Base-by-base conservation (phyloP, 2,329 filamentous ascomycete genomes). In the Diaporthe sp. region DNA sequence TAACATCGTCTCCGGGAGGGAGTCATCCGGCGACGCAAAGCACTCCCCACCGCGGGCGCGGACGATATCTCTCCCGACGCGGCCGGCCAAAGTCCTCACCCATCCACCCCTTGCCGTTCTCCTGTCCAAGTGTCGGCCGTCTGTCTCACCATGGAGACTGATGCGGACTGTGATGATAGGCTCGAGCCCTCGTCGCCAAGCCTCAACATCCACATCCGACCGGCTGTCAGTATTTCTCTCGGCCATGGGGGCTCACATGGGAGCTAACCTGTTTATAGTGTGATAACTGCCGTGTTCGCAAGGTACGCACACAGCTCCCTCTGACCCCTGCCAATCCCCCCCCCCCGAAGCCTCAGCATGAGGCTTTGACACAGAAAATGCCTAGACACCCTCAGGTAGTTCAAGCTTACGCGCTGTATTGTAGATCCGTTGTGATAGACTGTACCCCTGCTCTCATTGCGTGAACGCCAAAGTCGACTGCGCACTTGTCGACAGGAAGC, bases 161-260 rank as follows among this genome's bases (percentile, higher is more conserved):
- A 22, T 17, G 34, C 10, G 31, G 22, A 1, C 55, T 12, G 34
- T 19, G 34, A 59, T 12, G 57, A 59, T 37, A 39, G 19, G 34
- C 19, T 39, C 25, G 22, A 39, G 19, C 22, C 19, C 19, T 25
- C 34, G 19, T 9, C 57, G 57, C 57, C 34, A 6, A 59, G 34
- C 22, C 34, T 34, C 34, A 59, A n/a, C 57, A 39, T n/a, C 57
- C 34, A 59, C 57, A 59, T 59, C 39, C 57, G 34, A 59, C 57
- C 57, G 25, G 57, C 31, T 25, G 57, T 39, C 9, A 17, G 22
- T 39, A 25, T 6, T 8, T 1, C 17, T 22, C 17, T 0, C 1
- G 6, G 34, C 57, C 9, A 4, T 59, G 19, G 19, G 13, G 12
- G 34, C 12, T 15, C 12, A 25, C 6, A 25, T 34, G 12, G 5